Percentiles rank a stretch among this genome's conserved stretches.
These are phyloP conservation scores for Pythium pyrilobum DNA, from an alignment of 352 stramenopile species.

Conservation along the genomic window DNA sequence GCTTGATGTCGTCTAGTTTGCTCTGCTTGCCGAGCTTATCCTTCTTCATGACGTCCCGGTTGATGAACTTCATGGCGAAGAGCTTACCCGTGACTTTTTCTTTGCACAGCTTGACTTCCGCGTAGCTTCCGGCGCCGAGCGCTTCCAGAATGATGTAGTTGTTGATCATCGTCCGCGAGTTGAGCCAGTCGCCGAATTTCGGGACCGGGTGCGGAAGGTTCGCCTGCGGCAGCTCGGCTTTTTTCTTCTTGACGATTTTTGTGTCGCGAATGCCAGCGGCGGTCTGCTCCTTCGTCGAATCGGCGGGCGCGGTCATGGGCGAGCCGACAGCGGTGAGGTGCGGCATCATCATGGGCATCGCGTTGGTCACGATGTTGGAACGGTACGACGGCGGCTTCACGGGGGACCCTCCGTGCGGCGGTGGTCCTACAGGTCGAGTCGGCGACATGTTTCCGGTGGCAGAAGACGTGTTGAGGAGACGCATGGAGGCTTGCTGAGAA, in stretches of 20 bases:
- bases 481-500: slow-evolving; percentile 17
- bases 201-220: slow-evolving; percentile 72
- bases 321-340: slow-evolving; percentile 15
- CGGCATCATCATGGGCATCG: slow-evolving; percentile 29
- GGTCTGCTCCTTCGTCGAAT: not conserved
- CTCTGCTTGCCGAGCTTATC: slow-evolving; percentile 76
- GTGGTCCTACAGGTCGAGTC: slow-evolving; percentile 23
- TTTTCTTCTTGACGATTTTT: slow-evolving; percentile 81
- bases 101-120: slow-evolving; percentile 88
- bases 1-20: slow-evolving; percentile 85
- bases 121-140: slow-evolving; percentile 85
- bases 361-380: slow-evolving; percentile 39
- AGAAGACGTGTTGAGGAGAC: slow-evolving; percentile 7
- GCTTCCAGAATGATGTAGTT: slow-evolving; percentile 91
- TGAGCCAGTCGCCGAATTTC: slow-evolving; percentile 82
- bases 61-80: slow-evolving; percentile 87
- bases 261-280: slow-evolving; percentile 55
- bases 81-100: slow-evolving; percentile 69
- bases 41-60: slow-evolving; percentile 83
- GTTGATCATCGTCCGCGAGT: slow-evolving; percentile 89
- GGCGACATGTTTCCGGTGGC: slow-evolving; percentile 31
- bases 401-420: slow-evolving; percentile 17
- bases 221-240: slow-evolving; percentile 61
- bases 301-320: not conserved
- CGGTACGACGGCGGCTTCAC: slow-evolving; percentile 47